Base-by-base conservation (phyloP, 805 yeast species). In the Saturnispora zaruensis region DNA sequence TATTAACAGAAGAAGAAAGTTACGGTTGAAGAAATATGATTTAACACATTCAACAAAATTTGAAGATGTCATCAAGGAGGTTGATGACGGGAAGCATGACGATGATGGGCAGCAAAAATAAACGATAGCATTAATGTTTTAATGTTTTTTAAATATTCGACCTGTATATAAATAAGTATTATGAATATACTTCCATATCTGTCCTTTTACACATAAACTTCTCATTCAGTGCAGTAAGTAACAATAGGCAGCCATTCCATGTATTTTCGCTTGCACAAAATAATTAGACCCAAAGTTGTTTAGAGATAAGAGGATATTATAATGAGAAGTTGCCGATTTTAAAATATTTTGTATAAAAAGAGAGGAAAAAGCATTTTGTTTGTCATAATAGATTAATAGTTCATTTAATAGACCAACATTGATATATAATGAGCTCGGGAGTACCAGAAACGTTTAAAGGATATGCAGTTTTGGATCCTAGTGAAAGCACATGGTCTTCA, bases 361-460 rank as follows among this genome's bases (percentile, higher is more conserved):
- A 20, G 20, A 14, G 13, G n/a, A n/a, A n/a, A n/a, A n/a, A n/a
- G n/a, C n/a, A n/a, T n/a, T n/a, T n/a, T n/a, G n/a, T n/a, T n/a
- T n/a, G n/a, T n/a, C n/a, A n/a, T n/a, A n/a, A n/a, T n/a, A n/a
- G n/a, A n/a, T n/a, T n/a, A n/a, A n/a, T n/a, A n/a, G n/a, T n/a
- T n/a, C n/a, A n/a, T n/a, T n/a, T n/a, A n/a, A n/a, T n/a, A n/a
- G n/a, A n/a, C n/a, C n/a, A n/a, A n/a, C n/a, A n/a, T n/a, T n/a
- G n/a, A n/a, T n/a, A n/a, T n/a, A 5, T 11, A 11, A 42, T 44
- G 47, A 44, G 41, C 65, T 62, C 33, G 13, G 24, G 24, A 24
- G 41, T 49, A 43, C 72, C 71, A 50, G 71, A 68, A 18, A 63
- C 66, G 28, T 70, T 70, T 46, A 60, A 61, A 51, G 74, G 73